phyloP scores from a whole-genome alignment of 495 filamentous ascomycete genomes.

The Tirmania nivea region DNA sequence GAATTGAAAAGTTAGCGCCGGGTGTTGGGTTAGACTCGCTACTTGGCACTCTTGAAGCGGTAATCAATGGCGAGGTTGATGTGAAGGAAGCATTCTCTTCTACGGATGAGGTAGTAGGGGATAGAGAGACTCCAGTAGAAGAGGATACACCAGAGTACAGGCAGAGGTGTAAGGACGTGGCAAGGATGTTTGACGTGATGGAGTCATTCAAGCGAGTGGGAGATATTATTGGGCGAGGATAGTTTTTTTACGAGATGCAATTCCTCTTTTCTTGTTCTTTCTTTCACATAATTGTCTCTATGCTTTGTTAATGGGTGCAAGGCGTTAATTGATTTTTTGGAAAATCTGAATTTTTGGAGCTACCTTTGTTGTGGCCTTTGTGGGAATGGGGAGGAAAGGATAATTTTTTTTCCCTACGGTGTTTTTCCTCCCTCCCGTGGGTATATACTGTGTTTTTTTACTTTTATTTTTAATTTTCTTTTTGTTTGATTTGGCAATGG shows the following conservation, averaged over 20 bases:
- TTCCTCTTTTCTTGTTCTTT: no score
- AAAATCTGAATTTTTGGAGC: no score
- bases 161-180: background rate
- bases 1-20: constrained; percentile 17
- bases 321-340: no score
- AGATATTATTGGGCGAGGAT: constrained; percentile 12
- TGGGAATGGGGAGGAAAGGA: no score
- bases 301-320: no score
- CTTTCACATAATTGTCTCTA: no score
- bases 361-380: no score
- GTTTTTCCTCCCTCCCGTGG: no score
- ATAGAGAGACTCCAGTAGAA: background rate
- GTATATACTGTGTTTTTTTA: no score
- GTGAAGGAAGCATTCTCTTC: constrained; percentile 16
- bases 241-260: background rate
- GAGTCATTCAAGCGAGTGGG: constrained; percentile 19
- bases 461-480: no score
- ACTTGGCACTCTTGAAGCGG: constrained; percentile 17
- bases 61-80: constrained; percentile 13
- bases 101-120: constrained; percentile 4
- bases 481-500: no score
- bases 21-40: constrained; percentile 15
- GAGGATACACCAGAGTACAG: background rate
- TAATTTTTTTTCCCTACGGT: no score
- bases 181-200: constrained; percentile 14